Evolutionary conservation across 2,329 filamentous ascomycete genomes (phyloP), one percentile per base, ranked within the genome.

Genomic region (Magnaporthiopsis rhizophila): DNA sequence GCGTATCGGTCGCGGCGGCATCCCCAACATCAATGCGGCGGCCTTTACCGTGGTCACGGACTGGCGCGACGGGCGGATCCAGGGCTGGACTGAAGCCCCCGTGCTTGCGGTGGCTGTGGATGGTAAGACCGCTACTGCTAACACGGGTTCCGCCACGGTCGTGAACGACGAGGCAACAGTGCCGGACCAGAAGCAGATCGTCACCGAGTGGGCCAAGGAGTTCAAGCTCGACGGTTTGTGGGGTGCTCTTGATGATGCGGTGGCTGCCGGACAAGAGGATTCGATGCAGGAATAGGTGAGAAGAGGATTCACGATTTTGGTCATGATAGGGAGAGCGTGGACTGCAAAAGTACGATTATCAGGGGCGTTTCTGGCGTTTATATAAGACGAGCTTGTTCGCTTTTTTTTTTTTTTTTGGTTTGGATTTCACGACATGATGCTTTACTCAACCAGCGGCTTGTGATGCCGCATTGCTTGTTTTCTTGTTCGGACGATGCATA

Each of bases 11-110:
- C 89, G 90, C 69, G 93, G 94, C 26, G 95, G 95, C 67, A 84
- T 98, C 21, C 95, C 95, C 58, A 99, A 98, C 76, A 77, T 98
- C 65, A 83, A 87, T 69, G 88, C 90, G 64, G 94, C 95, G 9
- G 95, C 94, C 67, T 94, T 95, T 84, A 89, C 91, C 0, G 93
- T 99, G 64, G 87, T 99, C 65, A 95, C 88, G n/a, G 95, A 99
- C 79, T 96, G 95, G 91, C 86, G 95, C 69, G 94, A 98, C 74
- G 94, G 93, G 32, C 86, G 95, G 63, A 96, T 99, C 71, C 92
- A 96, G 77, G 93, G 93, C 65, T 97, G 93, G 93, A 85, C 88
- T 61, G 89, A 92, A 70, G 85, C 92, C 3, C 92, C 93, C 9
- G 82, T 83, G 50, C 77, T 91, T 66, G 78, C 84, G 24, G 83